These are phyloP conservation scores for Rhodomyrtus tomentosa DNA, from an alignment of 345 rosid species.

Conservation along the genomic window DNA sequence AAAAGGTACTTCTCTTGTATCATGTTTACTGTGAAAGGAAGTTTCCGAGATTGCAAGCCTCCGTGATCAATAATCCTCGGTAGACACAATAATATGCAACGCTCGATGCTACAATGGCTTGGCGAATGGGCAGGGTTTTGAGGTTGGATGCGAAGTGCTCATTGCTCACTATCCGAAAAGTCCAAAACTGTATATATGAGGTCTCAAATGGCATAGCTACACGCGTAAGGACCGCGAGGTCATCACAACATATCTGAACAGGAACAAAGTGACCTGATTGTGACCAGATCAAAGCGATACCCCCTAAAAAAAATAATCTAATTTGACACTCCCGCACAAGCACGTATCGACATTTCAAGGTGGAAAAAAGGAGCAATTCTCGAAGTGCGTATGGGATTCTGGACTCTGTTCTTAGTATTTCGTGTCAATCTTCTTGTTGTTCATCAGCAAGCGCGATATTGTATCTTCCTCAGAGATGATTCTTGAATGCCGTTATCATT, in stretches of 20 bases:
- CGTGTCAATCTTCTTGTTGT: background rate
- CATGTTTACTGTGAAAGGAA: background rate
- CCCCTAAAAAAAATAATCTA: background rate
- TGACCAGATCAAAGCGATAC: background rate
- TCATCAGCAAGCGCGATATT: background rate
- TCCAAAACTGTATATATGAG: background rate
- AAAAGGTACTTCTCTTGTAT: background rate
- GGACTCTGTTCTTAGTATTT: background rate
- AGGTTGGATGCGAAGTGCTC: background rate
- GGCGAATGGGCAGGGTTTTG: background rate
- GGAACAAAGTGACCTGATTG: background rate
- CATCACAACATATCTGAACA: background rate
- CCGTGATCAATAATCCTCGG: background rate
- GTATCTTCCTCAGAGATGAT: slow-evolving; percentile 15
- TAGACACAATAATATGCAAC: background rate
- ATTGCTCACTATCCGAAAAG: background rate
- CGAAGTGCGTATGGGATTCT: background rate
- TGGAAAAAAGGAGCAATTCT: background rate
- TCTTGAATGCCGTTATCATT: slow-evolving; percentile 48
- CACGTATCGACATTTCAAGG: background rate
- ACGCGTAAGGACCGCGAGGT: background rate
- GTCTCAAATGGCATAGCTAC: background rate
- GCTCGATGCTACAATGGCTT: background rate
- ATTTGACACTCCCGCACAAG: background rate
- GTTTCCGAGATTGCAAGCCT: background rate